Percentiles rank a stretch among this genome's conserved stretches.
These are phyloP conservation scores for Neofusicoccum kwambonambiense DNA, from an alignment of 2,329 filamentous ascomycete genomes.

Conservation along the genomic window DNA sequence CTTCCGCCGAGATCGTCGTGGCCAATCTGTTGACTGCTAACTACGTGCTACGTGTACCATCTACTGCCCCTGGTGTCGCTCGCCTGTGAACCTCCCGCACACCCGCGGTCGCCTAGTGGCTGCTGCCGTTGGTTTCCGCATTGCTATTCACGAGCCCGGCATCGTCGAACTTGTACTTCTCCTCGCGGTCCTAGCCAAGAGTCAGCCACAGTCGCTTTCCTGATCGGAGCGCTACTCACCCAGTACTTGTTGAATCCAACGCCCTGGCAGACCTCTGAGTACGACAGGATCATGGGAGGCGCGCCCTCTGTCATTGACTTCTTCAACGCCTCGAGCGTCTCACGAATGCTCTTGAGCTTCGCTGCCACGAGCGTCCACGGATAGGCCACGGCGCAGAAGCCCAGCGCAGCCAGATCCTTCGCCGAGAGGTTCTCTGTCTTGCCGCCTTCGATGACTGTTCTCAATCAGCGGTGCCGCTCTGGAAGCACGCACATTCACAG, in stretches of 20 bases:
- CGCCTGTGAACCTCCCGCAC: no score
- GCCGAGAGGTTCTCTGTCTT: conserved; percentile 44
- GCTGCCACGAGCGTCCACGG: conserved; percentile 48
- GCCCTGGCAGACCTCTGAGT: conserved; percentile 41
- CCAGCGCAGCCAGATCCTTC: conserved; percentile 39
- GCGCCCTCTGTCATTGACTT: conserved; percentile 42
- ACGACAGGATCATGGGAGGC: conserved; percentile 45
- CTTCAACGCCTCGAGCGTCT: conserved; percentile 43
- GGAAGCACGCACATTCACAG: neutral
- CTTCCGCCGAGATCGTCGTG: neutral
- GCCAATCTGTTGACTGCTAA: neutral
- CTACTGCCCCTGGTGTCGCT: no score
- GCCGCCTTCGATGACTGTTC: conserved; percentile 40
- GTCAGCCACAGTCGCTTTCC: neutral
- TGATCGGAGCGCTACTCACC: neutral
- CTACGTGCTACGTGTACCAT: neutral
- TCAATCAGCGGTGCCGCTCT: neutral
- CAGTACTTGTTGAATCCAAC: conserved; percentile 44
- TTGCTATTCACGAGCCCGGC: conserved; percentile 12
- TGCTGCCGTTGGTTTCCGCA: neutral
- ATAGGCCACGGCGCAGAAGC: conserved; percentile 45
- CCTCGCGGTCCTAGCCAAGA: conserved; percentile 34
- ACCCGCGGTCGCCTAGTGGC: no score
- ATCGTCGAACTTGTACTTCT: conserved; percentile 24
- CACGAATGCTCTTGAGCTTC: conserved; percentile 41